Evolutionary conservation across 306 rosid species (phyloP).

Genomic region (Sesbania bispinosa): DNA sequence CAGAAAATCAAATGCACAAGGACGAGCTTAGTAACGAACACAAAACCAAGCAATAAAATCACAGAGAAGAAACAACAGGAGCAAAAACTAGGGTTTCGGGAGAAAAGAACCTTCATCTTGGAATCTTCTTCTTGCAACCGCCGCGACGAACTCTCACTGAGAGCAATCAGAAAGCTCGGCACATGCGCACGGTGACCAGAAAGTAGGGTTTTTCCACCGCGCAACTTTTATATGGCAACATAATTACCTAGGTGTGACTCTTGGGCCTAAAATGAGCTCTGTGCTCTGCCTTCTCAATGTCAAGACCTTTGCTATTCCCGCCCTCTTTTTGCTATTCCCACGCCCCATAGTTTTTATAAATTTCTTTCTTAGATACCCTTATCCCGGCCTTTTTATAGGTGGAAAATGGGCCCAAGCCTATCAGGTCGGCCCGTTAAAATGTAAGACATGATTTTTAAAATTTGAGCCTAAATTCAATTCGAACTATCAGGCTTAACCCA

Average conservation of each 20-base stretch:
- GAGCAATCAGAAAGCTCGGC: not conserved
- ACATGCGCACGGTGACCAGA: not conserved
- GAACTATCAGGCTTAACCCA: too few relatives aligned
- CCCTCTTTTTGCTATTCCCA: too few relatives aligned
- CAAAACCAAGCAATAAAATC: not conserved
- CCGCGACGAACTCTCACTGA: not conserved
- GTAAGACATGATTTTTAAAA: too few relatives aligned
- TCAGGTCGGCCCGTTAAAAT: too few relatives aligned
- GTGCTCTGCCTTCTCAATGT: too few relatives aligned
- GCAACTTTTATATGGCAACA: not conserved
- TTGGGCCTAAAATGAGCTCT: not conserved
- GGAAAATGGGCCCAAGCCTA: too few relatives aligned
- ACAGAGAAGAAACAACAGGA: not conserved
- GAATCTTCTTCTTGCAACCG: not conserved
- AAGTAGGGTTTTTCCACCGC: slow-evolving; percentile 4
- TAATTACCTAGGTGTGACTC: not conserved
- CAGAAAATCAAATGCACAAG: not conserved
- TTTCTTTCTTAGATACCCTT: too few relatives aligned
- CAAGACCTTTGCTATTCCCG: too few relatives aligned
- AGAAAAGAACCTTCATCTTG: slow-evolving; percentile 5
- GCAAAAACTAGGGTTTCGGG: not conserved
- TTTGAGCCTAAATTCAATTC: too few relatives aligned
- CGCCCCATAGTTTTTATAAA: too few relatives aligned
- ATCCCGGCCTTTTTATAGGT: too few relatives aligned
- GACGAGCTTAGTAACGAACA: not conserved